These are phyloP conservation scores for Sisymbrium altissimum DNA, from an alignment of 345 rosid genomes.

Conservation along the genomic window DNA sequence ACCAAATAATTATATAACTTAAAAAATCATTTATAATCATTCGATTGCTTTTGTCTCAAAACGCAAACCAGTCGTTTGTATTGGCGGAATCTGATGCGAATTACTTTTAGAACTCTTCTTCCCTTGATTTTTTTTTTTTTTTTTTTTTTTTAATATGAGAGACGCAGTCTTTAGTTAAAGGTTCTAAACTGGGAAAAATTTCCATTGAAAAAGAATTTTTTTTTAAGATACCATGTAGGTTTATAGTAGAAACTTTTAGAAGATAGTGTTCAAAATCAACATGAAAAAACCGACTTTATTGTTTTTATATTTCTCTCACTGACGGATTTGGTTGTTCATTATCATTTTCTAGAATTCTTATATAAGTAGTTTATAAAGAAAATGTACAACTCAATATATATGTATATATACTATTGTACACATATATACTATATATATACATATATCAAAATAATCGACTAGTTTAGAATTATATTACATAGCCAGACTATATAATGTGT, in stretches of 20 bases:
- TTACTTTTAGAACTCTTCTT: neutral
- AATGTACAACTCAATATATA: neutral
- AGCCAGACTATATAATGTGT: neutral
- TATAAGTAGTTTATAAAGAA: neutral
- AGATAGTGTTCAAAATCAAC: neutral
- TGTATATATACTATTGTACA: neutral
- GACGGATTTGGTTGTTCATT: neutral
- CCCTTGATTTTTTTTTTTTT: too few species aligned
- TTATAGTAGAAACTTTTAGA: neutral
- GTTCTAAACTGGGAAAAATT: neutral
- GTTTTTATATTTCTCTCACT: neutral
- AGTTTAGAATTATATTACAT: neutral
- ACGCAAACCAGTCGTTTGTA: constrained; percentile 1
- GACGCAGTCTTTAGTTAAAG: neutral
- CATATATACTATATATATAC: too few species aligned
- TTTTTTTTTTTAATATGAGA: neutral
- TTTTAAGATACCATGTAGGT: neutral
- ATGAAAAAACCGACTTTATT: neutral
- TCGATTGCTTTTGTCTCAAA: neutral
- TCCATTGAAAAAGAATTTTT: neutral
- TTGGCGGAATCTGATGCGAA: constrained; percentile 18
- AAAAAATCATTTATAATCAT: neutral
- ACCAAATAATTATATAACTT: neutral
- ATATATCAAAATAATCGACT: neutral
- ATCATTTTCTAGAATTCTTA: neutral